Evolutionary conservation across 1,284 basidiomycete genomes (phyloP).

Genomic region (Neotropicomus parvogracilis): DNA sequence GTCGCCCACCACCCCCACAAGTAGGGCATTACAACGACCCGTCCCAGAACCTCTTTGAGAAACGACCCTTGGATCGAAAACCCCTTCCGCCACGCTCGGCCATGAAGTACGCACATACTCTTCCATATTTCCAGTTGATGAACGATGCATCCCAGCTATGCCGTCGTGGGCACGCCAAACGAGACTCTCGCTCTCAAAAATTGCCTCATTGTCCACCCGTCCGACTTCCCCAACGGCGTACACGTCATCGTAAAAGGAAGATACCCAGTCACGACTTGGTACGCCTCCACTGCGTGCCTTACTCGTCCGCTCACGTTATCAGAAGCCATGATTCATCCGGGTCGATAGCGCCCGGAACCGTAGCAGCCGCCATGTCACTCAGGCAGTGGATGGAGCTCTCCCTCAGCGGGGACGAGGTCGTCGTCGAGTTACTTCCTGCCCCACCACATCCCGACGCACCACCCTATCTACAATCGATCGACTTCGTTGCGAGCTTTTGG

Average conservation of each 20-base stretch:
- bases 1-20: constrained; percentile 47
- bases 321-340: constrained; percentile 74
- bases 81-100: constrained; percentile 35
- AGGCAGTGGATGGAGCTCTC: constrained; percentile 88
- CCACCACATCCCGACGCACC: constrained; percentile 55
- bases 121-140: not conserved
- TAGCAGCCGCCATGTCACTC: constrained; percentile 65
- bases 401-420: constrained; percentile 69
- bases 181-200: constrained; percentile 77
- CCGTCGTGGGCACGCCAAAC: constrained; percentile 55
- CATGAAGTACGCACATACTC: constrained; percentile 38
- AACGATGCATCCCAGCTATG: constrained; percentile 41
- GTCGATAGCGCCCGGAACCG: constrained; percentile 55
- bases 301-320: constrained; percentile 3
- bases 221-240: constrained; percentile 68
- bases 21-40: constrained; percentile 54
- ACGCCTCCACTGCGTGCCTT: constrained; percentile 23
- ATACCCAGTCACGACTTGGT: constrained; percentile 74
- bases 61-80: constrained; percentile 46
- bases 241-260: constrained; percentile 73
- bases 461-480: constrained; percentile 71
- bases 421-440: constrained; percentile 63
- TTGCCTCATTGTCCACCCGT: constrained; percentile 73
- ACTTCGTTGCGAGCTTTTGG: constrained; percentile 77
- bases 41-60: constrained; percentile 47